phyloP scores from a whole-genome alignment of 306 rosid genomes.

The Parietaria judaica region DNA sequence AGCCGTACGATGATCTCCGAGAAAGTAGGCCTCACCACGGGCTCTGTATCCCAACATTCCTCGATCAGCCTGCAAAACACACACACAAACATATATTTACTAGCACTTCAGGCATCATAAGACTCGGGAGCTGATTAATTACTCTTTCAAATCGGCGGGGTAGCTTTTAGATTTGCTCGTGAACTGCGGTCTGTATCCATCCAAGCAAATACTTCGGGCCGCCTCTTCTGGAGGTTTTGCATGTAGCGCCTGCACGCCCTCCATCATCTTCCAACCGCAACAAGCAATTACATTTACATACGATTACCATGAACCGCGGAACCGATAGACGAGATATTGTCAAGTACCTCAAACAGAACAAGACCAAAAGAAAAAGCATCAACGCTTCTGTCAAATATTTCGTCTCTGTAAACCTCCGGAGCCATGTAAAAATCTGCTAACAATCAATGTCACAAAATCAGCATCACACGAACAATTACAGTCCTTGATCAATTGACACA shows the following conservation, averaged over 20 bases:
- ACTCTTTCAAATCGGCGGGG: conserved; percentile 92
- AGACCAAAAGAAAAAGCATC: conserved; percentile 92
- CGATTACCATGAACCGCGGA: background rate
- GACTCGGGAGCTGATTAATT: too few relatives aligned
- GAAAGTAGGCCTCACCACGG: conserved; percentile 84
- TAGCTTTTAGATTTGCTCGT: conserved; percentile 70
- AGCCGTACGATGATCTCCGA: conserved; percentile 68
- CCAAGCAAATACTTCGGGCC: conserved; percentile 51
- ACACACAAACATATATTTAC: background rate
- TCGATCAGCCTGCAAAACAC: conserved; percentile 62
- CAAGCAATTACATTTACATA: background rate
- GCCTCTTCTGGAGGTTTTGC: conserved; percentile 68
- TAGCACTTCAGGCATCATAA: too few relatives aligned
- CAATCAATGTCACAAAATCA: conserved; percentile 19
- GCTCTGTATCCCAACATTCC: conserved; percentile 89
- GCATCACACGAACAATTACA: background rate
- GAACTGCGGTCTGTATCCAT: conserved; percentile 70
- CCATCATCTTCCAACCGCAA: conserved; percentile 58
- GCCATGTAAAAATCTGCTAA: conserved; percentile 72
- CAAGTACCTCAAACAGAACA: conserved; percentile 71
- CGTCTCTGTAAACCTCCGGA: conserved; percentile 78
- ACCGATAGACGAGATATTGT: background rate
- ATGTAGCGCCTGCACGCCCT: conserved; percentile 70
- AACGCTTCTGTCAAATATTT: conserved; percentile 70
- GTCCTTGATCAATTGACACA: background rate